Evolutionary conservation across 73 alveolate species (phyloP).

Genomic region (Symbiodinium natans): DNA sequence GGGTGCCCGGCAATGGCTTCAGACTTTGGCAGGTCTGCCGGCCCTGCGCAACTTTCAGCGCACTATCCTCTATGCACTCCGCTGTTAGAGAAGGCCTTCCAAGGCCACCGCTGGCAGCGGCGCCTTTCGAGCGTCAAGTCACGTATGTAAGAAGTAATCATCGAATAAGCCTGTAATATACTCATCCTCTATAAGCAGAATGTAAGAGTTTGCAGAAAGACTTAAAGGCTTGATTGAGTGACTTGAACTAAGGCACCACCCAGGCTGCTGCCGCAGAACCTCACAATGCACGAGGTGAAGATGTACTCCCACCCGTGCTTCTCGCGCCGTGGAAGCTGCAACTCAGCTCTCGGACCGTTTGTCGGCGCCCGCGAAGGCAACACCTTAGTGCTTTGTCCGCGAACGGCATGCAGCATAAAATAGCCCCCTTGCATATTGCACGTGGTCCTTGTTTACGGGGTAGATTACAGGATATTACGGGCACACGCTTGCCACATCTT

Average conservation of each 20-base stretch:
- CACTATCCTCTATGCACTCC: not conserved
- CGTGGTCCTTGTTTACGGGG: no score
- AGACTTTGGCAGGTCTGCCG: slow-evolving; percentile 92
- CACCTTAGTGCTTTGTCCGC: not conserved
- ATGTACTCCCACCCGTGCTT: no score
- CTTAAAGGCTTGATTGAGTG: no score
- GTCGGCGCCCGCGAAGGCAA: not conserved
- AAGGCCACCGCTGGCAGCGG: slow-evolving; percentile 81
- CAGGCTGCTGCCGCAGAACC: not conserved
- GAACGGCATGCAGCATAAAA: not conserved
- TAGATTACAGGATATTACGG: not conserved
- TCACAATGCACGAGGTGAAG: no score
- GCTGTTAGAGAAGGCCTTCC: not conserved
- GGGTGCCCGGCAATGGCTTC: slow-evolving; percentile 41
- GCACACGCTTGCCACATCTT: no score
- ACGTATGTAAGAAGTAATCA: no score
- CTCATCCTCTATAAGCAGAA: no score
- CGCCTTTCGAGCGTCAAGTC: slow-evolving; percentile 12
- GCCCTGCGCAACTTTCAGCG: slow-evolving; percentile 32
- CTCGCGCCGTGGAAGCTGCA: no score
- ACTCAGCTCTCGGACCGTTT: not conserved
- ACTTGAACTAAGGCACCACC: not conserved
- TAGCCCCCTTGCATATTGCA: no score
- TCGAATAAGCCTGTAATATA: no score
- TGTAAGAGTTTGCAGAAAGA: no score